A percentile compares a stretch with the other conserved stretches of the same genome.
These are phyloP conservation scores for Fremontodendron californicum DNA, from an alignment of 345 rosid species.

Conservation along the genomic window DNA sequence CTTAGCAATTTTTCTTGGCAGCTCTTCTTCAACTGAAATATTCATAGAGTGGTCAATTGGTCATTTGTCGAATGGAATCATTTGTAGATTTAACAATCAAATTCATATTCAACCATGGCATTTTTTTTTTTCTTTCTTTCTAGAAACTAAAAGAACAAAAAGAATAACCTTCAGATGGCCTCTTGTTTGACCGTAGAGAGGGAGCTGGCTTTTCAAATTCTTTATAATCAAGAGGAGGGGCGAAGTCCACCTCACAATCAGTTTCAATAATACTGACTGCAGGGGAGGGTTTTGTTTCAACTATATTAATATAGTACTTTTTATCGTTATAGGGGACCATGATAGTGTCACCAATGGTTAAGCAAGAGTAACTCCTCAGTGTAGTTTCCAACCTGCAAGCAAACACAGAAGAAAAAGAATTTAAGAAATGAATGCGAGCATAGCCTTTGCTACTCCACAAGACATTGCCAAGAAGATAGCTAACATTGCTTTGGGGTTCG, in stretches of 20 bases:
- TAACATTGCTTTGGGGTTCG: constrained; percentile 72
- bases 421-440: not conserved
- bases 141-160: not conserved
- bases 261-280: constrained; percentile 72
- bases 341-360: constrained; percentile 58
- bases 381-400: constrained; percentile 66
- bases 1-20: constrained; percentile 35
- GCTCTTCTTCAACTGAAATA: constrained; percentile 42
- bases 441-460: not conserved
- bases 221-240: constrained; percentile 62
- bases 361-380: constrained; percentile 66
- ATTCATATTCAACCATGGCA: not conserved
- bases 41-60: not conserved
- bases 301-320: constrained; percentile 51
- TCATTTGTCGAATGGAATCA: not conserved
- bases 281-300: constrained; percentile 56
- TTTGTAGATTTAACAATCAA: not conserved
- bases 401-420: not conserved
- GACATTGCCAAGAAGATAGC: constrained; percentile 15
- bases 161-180: constrained; percentile 38
- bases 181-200: constrained; percentile 27
- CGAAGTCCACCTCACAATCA: constrained; percentile 71
- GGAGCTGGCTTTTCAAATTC: constrained; percentile 47
- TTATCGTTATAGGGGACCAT: constrained; percentile 71
- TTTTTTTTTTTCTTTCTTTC: constrained; percentile 8